Conservation (phyloP, 1,284 basidiomycete species). For the Marasmius oreades region DNA sequence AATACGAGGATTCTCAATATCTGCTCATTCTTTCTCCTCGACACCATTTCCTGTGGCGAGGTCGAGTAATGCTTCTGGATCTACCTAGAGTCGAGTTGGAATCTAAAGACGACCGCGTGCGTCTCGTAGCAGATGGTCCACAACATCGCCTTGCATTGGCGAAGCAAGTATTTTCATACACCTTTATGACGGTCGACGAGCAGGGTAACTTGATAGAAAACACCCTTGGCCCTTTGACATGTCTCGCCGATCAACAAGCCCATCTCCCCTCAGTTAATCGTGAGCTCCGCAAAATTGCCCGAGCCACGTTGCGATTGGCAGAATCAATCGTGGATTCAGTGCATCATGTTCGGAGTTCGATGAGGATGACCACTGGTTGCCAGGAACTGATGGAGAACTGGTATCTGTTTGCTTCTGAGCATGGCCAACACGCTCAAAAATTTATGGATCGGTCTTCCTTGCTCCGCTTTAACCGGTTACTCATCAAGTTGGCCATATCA, state of each 20-base stretch:
- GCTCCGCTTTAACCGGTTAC: slow-evolving; percentile 75
- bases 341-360: slow-evolving; percentile 72
- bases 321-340: slow-evolving; percentile 93
- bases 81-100: slow-evolving; percentile 75
- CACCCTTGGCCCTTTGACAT: slow-evolving; percentile 44
- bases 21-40: slow-evolving; percentile 87
- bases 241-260: slow-evolving; percentile 84
- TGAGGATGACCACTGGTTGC: slow-evolving; percentile 60
- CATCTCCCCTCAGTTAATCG: slow-evolving; percentile 89
- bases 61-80: slow-evolving; percentile 75
- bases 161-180: slow-evolving; percentile 75
- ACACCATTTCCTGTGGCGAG: slow-evolving; percentile 92
- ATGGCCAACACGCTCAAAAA: slow-evolving; percentile 84
- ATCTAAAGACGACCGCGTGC: slow-evolving; percentile 78
- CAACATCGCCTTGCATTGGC: slow-evolving; percentile 72
- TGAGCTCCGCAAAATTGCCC: slow-evolving; percentile 87
- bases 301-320: slow-evolving; percentile 86
- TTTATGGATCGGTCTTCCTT: slow-evolving; percentile 78
- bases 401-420: slow-evolving; percentile 96
- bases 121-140: slow-evolving; percentile 87
- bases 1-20: slow-evolving; percentile 64
- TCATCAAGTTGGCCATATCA: slow-evolving; percentile 88
- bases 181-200: slow-evolving; percentile 59
- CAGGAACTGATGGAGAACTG: slow-evolving; percentile 94
- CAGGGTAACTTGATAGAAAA: slow-evolving; percentile 51